Base-by-base conservation (phyloP, 2,329 filamentous ascomycete species). In the Diatrype stigma region DNA sequence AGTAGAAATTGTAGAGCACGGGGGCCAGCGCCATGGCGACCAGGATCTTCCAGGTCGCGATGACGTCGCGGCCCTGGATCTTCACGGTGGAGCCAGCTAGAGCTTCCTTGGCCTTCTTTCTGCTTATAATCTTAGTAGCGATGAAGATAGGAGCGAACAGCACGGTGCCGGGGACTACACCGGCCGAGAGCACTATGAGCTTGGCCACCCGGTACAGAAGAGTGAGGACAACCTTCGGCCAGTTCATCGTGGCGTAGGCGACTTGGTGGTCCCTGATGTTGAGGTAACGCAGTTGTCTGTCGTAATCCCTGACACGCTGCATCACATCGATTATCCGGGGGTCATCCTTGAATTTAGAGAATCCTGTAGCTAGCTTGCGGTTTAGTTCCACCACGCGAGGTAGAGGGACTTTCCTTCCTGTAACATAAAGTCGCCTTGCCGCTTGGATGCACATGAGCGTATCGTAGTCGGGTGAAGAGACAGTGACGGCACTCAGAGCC, bases 391-490 rank as follows among this genome's bases (percentile, higher is more conserved):
- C 89, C 10, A 97, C 89, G 65, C 93, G 88, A 1, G 93, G 90
- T 21, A 97, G 79, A 6, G 93, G 93, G 35, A 97, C 79, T 69
- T 96, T 96, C 74, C 93, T 96, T 61, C 91, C 90, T 46, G 90
- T 94, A 11, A 91, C 96, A 73, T 99, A 99, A 26, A 99, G 78
- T 46, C 94, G 84, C 55, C 94, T 84, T 6, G 92, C 93, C 35
- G 93, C 92, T 79, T 97, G 94, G 52, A 97, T 96, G 60, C 95
- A 80, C 92, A 96, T 96, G 21, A 97, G 78, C 3, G 93, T 97
- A 63, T 97, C 93, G 70, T 96, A 96, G 70, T 97, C 90, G 3
- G 93, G 92, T 35, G 89, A 86, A 14, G 90, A 93, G 37, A 96
- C 91, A 3, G 93, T 97, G 51, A 97, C 94, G 3, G 92, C 82